These are phyloP conservation scores for Colletotrichum lentis DNA, from an alignment of 2,329 filamentous ascomycete genomes.

Conservation along the genomic window DNA sequence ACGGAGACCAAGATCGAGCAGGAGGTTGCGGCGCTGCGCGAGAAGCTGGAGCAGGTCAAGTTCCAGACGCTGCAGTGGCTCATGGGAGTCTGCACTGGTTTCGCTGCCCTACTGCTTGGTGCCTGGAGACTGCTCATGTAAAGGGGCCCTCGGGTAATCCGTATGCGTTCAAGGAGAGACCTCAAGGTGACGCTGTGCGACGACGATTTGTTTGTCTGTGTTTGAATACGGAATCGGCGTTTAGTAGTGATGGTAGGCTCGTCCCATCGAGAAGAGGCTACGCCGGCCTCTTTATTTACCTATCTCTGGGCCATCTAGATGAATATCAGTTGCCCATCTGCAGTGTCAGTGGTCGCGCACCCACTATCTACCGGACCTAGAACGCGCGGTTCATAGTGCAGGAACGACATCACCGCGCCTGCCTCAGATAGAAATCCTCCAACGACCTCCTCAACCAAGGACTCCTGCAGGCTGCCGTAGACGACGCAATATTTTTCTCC, in stretches of 20 bases:
- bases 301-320: neutral
- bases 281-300: neutral
- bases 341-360: neutral
- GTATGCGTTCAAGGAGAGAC: too few relatives aligned
- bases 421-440: neutral
- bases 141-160: conserved; percentile 19
- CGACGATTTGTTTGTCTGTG: neutral
- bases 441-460: neutral
- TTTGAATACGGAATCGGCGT: neutral
- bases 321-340: neutral
- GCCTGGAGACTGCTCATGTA: conserved; percentile 76
- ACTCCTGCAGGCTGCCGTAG: neutral
- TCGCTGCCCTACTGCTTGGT: conserved; percentile 72
- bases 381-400: neutral
- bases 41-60: conserved; percentile 96
- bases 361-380: too few relatives aligned
- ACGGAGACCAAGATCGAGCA: conserved; percentile 99
- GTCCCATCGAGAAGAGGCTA: neutral
- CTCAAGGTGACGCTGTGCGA: neutral
- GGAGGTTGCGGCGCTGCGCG: conserved; percentile 87
- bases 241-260: neutral
- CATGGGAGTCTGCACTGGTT: conserved; percentile 81
- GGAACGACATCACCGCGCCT: too few relatives aligned
- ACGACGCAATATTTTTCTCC: neutral
- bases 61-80: conserved; percentile 98